phyloP scores from a whole-genome alignment of 2,329 filamentous ascomycete species.

The Botrytis fragariae region DNA sequence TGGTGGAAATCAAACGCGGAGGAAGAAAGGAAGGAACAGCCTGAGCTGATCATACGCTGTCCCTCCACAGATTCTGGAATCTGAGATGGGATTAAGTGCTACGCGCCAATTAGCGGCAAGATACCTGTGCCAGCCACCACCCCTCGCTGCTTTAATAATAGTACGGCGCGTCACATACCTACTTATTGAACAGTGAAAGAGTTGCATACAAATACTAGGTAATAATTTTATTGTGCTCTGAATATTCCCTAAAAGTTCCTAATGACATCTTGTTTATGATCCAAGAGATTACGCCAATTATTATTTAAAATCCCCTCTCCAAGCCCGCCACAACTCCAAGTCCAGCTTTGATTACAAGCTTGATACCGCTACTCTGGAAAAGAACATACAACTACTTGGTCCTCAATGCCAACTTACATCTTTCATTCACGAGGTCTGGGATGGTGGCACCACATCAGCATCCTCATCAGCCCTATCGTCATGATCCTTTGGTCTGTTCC shows the following conservation, averaged over 20 bases:
- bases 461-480: conserved; percentile 8
- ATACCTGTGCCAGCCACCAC: not conserved
- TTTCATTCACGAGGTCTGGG: not conserved
- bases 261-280: not conserved
- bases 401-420: not conserved
- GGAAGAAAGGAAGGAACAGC: not conserved
- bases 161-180: not conserved
- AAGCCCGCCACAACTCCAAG: conserved; percentile 5
- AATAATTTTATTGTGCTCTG: not conserved
- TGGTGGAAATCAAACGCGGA: not conserved
- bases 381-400: not conserved
- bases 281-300: not conserved
- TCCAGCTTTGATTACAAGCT: not conserved
- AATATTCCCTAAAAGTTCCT: not conserved
- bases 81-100: not conserved
- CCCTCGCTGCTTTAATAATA: not conserved
- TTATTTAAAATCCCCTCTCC: not conserved
- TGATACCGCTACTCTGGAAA: not conserved
- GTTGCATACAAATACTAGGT: not conserved
- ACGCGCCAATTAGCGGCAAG: not conserved
- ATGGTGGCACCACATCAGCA: conserved; percentile 10
- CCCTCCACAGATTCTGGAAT: not conserved
- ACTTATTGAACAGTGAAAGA: not conserved
- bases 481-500: conserved; percentile 31
- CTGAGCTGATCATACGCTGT: not conserved